phyloP scores from a whole-genome alignment of 352 stramenopile species.

The Phytophthora cajani region DNA sequence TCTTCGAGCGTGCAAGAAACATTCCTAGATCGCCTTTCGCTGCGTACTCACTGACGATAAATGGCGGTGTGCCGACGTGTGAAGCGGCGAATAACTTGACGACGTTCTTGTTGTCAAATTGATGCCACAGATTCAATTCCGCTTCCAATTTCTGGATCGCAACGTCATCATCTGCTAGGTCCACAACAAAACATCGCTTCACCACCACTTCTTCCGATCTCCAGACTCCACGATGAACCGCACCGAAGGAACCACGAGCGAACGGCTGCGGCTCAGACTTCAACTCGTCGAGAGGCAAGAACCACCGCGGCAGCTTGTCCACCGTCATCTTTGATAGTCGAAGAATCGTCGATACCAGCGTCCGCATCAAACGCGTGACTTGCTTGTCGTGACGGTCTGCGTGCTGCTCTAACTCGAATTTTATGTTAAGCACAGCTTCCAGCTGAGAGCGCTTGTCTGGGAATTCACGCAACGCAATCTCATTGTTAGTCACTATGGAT shows the following conservation, averaged over 20 bases:
- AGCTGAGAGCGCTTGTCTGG: neutral
- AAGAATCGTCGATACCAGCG: neutral
- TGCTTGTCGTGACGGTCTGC: neutral
- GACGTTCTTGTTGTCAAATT: neutral
- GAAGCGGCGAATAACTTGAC: neutral
- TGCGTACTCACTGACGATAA: neutral
- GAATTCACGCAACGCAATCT: neutral
- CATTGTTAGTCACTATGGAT: neutral
- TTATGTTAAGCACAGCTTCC: constrained; percentile 3
- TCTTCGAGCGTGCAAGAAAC: neutral
- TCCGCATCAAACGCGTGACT: neutral
- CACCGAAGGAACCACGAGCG: constrained; percentile 23
- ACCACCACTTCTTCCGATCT: constrained; percentile 32
- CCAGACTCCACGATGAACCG: constrained; percentile 25
- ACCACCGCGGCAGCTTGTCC: constrained; percentile 7
- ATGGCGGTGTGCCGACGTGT: neutral
- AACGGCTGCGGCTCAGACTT: constrained; percentile 15
- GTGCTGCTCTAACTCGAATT: constrained; percentile 8
- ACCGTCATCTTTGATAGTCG: neutral
- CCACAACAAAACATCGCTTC: neutral
- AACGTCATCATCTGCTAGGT: neutral
- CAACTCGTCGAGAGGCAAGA: constrained; percentile 18
- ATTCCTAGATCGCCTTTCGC: neutral
- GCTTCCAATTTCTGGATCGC: neutral
- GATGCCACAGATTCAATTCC: constrained; percentile 2